phyloP scores from a whole-genome alignment of 345 rosid genomes.

The Bruguiera sexangula region DNA sequence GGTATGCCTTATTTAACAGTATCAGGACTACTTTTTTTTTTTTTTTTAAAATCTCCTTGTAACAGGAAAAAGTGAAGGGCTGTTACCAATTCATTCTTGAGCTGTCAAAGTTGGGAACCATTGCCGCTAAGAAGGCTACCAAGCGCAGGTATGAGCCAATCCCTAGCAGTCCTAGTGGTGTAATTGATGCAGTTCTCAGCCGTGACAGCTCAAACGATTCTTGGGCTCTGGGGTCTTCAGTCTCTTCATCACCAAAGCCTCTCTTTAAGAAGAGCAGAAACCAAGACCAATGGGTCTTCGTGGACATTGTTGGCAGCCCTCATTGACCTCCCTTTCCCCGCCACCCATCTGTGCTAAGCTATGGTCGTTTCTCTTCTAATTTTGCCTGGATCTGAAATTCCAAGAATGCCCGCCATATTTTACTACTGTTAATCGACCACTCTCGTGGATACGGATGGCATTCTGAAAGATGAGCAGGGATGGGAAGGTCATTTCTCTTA shows the following conservation, averaged over 20 bases:
- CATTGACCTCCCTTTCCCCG: constrained; percentile 6
- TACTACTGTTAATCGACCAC: neutral
- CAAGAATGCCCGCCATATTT: constrained; percentile 22
- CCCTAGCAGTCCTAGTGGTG: constrained; percentile 31
- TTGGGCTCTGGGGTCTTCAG: constrained; percentile 21
- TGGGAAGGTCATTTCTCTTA: constrained; percentile 12
- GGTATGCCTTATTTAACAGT: neutral
- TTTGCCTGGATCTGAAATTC: constrained; percentile 15
- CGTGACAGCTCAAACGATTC: constrained; percentile 29
- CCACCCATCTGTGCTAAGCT: neutral
- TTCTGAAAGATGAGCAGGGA: neutral
- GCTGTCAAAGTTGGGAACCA: constrained; percentile 1
- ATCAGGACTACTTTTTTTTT: neutral
- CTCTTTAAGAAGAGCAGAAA: constrained; percentile 55
- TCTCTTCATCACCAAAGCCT: constrained; percentile 32
- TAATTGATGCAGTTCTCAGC: constrained; percentile 26
- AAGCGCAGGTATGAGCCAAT: constrained; percentile 20
- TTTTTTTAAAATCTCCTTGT: neutral
- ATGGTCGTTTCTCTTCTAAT: neutral
- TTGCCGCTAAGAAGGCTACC: neutral
- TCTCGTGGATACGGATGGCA: constrained; percentile 12
- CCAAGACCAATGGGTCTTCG: constrained; percentile 36
- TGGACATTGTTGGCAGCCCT: constrained; percentile 39
- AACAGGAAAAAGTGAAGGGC: constrained; percentile 22
- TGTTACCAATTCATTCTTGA: constrained; percentile 20